Base-by-base conservation (phyloP, 495 filamentous ascomycete genomes). In the Chlorociboria aeruginascens region DNA sequence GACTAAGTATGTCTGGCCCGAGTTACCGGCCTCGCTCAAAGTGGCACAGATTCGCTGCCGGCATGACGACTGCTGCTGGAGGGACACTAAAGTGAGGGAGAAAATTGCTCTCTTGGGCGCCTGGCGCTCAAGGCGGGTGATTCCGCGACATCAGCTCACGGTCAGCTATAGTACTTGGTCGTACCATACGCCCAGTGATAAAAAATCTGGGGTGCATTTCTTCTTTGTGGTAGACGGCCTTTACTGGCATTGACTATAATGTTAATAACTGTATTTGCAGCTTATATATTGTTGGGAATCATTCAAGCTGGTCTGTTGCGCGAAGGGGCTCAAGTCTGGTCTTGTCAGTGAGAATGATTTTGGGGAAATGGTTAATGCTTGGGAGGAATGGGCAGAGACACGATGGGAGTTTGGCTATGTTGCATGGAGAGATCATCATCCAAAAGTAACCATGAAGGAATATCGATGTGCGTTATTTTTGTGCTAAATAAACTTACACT, bases 381-480 rank as follows among this genome's bases (percentile, higher is more conserved):
- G 66, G 67, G 51, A 60, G 50, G 61, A 60, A 52, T 73, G 66
- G 66, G 28, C 51, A 52, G 36, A 52, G 39, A 39, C 62, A 62
- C 12, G 60, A 66, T 53, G 63, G 59, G 30, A 61, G 46, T 3
- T 50, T 66, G 46, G 62, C 58, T 12, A 57, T 60, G 49, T 40
- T 70, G 55, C 57, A 67, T 32, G 69, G 69, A 30, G 68, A 71
- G 53, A 58, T 68, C 20, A 44, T 70, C 13, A 55, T 65, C n/a
- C 52, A 53, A 32, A 67, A 65, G 52, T 65, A 59, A 39, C 48
- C 42, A 36, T 14, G 40, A 43, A 43, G 38, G 39, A n/a, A n/a
- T n/a, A n/a, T n/a, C n/a, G n/a, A n/a, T n/a, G n/a, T n/a, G n/a
- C n/a, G n/a, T n/a, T n/a, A n/a, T n/a, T n/a, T n/a, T n/a, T n/a